Evolutionary conservation across 1,284 basidiomycete species (phyloP).

Genomic region (Calocybe gambosa): DNA sequence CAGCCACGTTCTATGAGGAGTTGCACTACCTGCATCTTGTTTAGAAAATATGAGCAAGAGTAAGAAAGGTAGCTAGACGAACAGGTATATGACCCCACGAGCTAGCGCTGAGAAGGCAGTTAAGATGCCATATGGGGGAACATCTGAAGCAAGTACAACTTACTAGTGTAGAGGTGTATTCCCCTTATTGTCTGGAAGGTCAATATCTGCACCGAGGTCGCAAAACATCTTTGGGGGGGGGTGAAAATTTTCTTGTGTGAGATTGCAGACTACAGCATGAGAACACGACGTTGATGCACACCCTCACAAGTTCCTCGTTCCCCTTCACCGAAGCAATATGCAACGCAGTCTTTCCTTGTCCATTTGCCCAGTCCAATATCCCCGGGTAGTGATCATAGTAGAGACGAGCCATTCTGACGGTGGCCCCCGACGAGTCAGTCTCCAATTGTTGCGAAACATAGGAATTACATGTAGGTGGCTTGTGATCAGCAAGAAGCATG

Average conservation of each 20-base stretch:
- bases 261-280: slow-evolving; percentile 16
- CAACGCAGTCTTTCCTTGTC: slow-evolving; percentile 82
- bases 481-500: slow-evolving; percentile 78
- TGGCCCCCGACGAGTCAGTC: slow-evolving; percentile 58
- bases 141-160: slow-evolving; percentile 24
- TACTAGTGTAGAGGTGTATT: slow-evolving; percentile 93
- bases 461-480: slow-evolving; percentile 42
- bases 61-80: slow-evolving; percentile 21
- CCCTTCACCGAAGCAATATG: slow-evolving; percentile 87
- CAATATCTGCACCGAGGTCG: slow-evolving; percentile 82
- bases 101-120: slow-evolving; percentile 53
- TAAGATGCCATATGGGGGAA: slow-evolving; percentile 11
- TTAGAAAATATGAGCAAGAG: not conserved
- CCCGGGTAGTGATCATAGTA: slow-evolving; percentile 81
- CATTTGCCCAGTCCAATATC: slow-evolving; percentile 87
- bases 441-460: slow-evolving; percentile 44
- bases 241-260: slow-evolving; percentile 10
- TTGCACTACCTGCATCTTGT: slow-evolving; percentile 61
- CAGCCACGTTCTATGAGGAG: slow-evolving; percentile 87
- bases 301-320: slow-evolving; percentile 81
- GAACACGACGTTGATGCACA: slow-evolving; percentile 32
- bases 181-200: slow-evolving; percentile 84
- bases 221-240: slow-evolving; percentile 82
- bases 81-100: slow-evolving; percentile 80
- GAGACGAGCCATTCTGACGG: slow-evolving; percentile 72